phyloP scores from a whole-genome alignment of 345 rosid species.

The Pseudoturritis turrita region DNA sequence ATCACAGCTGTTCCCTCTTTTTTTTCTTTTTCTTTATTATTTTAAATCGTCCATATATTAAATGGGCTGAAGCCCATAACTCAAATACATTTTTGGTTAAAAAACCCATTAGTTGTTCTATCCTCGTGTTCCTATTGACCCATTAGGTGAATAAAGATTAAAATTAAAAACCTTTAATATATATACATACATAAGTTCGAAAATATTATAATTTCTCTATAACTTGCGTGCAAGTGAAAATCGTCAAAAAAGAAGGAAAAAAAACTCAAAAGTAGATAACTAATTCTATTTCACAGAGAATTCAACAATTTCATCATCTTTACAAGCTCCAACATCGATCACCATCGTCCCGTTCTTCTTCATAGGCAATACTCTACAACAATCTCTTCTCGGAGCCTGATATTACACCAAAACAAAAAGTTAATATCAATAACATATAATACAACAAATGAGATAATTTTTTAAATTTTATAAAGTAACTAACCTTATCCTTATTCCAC shows the following conservation, averaged over 20 bases:
- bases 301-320: slow-evolving; percentile 42
- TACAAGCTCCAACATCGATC: slow-evolving; percentile 46
- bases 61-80: slow-evolving; percentile 7
- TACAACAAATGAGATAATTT: neutral
- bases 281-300: neutral
- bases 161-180: neutral
- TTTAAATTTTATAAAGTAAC: neutral
- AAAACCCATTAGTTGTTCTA: too few relatives aligned
- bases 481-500: slow-evolving; percentile 43
- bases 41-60: neutral
- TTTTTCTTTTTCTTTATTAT: neutral
- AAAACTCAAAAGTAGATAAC: neutral
- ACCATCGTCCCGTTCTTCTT: slow-evolving; percentile 34
- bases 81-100: neutral
- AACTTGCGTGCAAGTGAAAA: neutral
- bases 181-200: neutral
- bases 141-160: too few relatives aligned
- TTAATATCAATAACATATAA: neutral
- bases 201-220: neutral
- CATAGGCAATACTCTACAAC: slow-evolving; percentile 42
- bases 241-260: neutral
- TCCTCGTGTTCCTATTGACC: too few relatives aligned
- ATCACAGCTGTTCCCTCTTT: neutral
- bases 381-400: slow-evolving; percentile 58
- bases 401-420: neutral